These are phyloP conservation scores for Malbranchea cinnamomea DNA, from an alignment of 2,329 filamentous ascomycete genomes.

Conservation along the genomic window DNA sequence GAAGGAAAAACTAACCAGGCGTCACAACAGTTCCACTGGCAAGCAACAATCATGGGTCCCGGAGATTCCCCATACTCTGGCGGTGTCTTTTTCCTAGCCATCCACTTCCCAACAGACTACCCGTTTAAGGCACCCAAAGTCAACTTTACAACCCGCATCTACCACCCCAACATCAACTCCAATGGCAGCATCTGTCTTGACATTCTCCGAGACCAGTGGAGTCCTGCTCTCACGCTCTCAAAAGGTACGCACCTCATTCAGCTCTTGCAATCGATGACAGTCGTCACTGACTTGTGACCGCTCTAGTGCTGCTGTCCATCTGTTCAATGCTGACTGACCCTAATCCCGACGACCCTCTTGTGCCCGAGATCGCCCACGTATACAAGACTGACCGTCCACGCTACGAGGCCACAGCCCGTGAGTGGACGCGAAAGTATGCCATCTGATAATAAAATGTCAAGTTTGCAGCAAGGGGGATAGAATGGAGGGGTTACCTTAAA, in stretches of 20 bases:
- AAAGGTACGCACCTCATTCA: slow-evolving; percentile 52
- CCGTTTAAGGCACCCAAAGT: slow-evolving; percentile 99
- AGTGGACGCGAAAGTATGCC: slow-evolving; percentile 99
- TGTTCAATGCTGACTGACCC: slow-evolving; percentile 99
- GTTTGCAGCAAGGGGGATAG: not conserved
- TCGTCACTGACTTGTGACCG: no score
- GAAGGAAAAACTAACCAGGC: slow-evolving; percentile 1
- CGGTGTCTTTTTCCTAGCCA: slow-evolving; percentile 96
- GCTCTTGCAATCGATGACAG: no score
- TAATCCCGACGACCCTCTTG: slow-evolving; percentile 96
- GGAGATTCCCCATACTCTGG: slow-evolving; percentile 95
- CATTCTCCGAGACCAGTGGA: slow-evolving; percentile 98
- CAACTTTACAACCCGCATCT: slow-evolving; percentile 99
- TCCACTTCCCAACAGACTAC: slow-evolving; percentile 99
- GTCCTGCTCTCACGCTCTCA: slow-evolving; percentile 91
- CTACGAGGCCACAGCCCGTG: slow-evolving; percentile 90
- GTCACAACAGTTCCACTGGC: slow-evolving; percentile 96
- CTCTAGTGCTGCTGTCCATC: slow-evolving; percentile 81
- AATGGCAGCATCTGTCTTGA: slow-evolving; percentile 99
- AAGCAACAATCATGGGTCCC: slow-evolving; percentile 99
- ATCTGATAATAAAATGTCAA: slow-evolving; percentile 57
- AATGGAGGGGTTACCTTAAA: slow-evolving; percentile 1
- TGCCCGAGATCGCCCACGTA: slow-evolving; percentile 96
- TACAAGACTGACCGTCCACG: slow-evolving; percentile 97
- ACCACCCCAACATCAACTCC: slow-evolving; percentile 99